These are phyloP conservation scores for Narthecium ossifragum DNA, from an alignment of 106 monocot species.

Conservation along the genomic window DNA sequence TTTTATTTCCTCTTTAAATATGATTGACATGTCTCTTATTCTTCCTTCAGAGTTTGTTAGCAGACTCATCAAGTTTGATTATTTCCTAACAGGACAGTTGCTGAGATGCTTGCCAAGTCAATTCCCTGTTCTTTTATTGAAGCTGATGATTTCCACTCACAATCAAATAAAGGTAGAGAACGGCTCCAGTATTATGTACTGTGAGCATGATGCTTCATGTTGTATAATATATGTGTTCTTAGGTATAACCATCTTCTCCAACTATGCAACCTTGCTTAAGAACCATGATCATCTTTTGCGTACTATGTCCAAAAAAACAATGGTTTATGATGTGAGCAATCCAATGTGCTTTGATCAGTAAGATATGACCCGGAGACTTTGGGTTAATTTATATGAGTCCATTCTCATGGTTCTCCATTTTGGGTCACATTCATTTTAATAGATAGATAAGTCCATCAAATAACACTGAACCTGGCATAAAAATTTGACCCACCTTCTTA, in stretches of 20 bases:
- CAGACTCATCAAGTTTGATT: neutral
- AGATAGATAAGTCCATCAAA: too few relatives aligned
- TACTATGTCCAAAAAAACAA: neutral
- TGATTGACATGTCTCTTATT: too few relatives aligned
- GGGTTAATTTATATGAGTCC: too few relatives aligned
- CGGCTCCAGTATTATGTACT: neutral
- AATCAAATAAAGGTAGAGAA: slow-evolving; percentile 64
- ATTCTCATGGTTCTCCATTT: too few relatives aligned
- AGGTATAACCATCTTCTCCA: neutral
- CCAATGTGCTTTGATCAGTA: too few relatives aligned
- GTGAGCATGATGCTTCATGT: neutral
- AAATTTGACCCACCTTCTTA: too few relatives aligned
- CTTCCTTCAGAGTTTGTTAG: too few relatives aligned
- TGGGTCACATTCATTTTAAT: too few relatives aligned
- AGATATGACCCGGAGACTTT: too few relatives aligned
- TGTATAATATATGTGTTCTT: neutral
- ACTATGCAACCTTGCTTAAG: neutral
- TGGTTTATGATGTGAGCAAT: too few relatives aligned
- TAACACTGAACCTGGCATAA: too few relatives aligned
- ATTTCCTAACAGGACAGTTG: slow-evolving; percentile 49
- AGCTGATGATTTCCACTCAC: slow-evolving; percentile 81
- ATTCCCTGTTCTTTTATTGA: slow-evolving; percentile 67
- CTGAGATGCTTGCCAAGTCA: slow-evolving; percentile 49
- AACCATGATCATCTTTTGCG: neutral
- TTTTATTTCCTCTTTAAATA: too few relatives aligned